A percentile compares a stretch with the other conserved stretches of the same genome.
Evolutionary conservation across 1,139 yeast species (phyloP).

Genomic region (Debaryomycetaceae sp.): DNA sequence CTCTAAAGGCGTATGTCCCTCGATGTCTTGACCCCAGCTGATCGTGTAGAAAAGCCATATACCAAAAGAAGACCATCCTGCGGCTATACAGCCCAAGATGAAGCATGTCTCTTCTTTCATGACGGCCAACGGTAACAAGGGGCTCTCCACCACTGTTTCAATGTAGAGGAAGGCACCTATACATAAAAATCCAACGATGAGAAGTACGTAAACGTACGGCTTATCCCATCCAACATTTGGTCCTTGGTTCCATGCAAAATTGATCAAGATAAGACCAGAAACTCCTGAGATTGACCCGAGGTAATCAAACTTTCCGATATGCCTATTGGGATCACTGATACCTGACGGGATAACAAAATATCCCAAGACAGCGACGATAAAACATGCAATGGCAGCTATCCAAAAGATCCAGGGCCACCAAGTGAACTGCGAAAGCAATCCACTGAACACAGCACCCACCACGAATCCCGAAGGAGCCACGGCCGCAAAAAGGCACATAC

Average conservation of each 20-base stretch:
- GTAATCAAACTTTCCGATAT: constrained; percentile 37
- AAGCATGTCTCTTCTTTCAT: constrained; percentile 41
- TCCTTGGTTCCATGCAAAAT: constrained; percentile 61
- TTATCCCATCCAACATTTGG: constrained; percentile 56
- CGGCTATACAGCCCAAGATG: constrained; percentile 47
- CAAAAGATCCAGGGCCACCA: constrained; percentile 62
- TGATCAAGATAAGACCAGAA: constrained; percentile 45
- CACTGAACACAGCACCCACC: constrained; percentile 47
- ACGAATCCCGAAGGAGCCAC: constrained; percentile 58
- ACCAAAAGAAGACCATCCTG: constrained; percentile 64
- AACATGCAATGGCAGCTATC: constrained; percentile 37
- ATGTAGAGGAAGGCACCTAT: constrained; percentile 33
- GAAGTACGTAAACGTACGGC: constrained; percentile 46
- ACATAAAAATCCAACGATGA: constrained; percentile 44
- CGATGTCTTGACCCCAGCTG: constrained; percentile 31
- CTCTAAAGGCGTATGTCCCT: constrained; percentile 28
- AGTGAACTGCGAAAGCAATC: constrained; percentile 36
- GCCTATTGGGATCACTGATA: constrained; percentile 19
- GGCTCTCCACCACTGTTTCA: constrained; percentile 35
- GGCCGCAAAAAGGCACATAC: constrained; percentile 52
- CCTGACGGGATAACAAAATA: constrained; percentile 42
- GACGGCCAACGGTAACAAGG: constrained; percentile 44
- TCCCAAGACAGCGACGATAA: constrained; percentile 25
- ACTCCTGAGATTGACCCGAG: constrained; percentile 47
- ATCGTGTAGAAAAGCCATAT: constrained; percentile 50